Evolutionary conservation across 805 yeast genomes (phyloP), one percentile per base, ranked within the genome.

Genomic region (Gaillardinia entomophila): DNA sequence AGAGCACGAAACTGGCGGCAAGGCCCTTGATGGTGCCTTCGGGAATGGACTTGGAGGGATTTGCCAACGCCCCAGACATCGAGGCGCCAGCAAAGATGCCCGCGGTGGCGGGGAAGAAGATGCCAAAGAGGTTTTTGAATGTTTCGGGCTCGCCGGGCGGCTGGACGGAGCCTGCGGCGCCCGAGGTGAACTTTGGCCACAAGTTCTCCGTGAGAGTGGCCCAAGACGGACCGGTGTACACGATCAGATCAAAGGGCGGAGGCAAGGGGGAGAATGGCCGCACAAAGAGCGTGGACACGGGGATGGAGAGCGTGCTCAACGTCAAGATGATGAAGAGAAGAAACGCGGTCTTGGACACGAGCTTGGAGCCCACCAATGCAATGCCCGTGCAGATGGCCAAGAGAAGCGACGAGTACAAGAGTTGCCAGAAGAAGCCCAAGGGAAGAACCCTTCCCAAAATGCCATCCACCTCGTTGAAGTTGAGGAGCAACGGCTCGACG

Each of bases 31-130:
- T 57, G 0, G 98, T 92, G n/a, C 99, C 99, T 38, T 73, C 71
- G 0, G 99, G 98, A 28, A 92, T 92, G 1, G 95, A 77, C 47
- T 74, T 77, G 0, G 96, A 86, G 0, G 99, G 99, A 34, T 73
- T 78, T 35, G 73, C 64, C 41, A 92, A 68, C 46, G 88, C 96
- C 13, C 98, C 97, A 26, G 96, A 87, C 99, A 92, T 92, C 16
- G 95, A 84, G 2, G 98, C 97, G 12, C 99, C 99, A 2, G 98
- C 97, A 57, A 92, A 82, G 17, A 92, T 89, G 36, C 99, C 99
- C 5, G 97, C 96, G 0, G 98, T 90, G 1, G 98, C 96, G 8
- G 98, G 97, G 64, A 92, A 92, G 54, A 92, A 87, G 28, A 92
- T 85, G 3, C 97, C 97, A 71, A 92, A 92, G 42, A 94, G 60